phyloP scores from a whole-genome alignment of 2,329 filamentous ascomycete genomes.

The Penicillium nordicum region DNA sequence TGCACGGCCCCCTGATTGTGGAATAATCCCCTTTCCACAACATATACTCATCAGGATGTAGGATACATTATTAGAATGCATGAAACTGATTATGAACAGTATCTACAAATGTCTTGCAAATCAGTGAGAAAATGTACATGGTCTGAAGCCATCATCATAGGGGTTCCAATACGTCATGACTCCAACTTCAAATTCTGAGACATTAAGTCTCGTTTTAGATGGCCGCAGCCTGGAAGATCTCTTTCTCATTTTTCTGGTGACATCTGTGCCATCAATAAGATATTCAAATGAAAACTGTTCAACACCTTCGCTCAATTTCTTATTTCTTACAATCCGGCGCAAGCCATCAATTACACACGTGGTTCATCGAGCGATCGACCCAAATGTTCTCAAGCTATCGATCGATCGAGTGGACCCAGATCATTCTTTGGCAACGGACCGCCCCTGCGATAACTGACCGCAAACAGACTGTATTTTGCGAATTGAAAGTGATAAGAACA shows the following conservation, averaged over 20 bases:
- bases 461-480: not conserved
- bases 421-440: slow-evolving; percentile 2
- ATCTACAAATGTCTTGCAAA: not conserved
- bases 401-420: not conserved
- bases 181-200: not conserved
- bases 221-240: not conserved
- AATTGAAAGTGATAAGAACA: not conserved
- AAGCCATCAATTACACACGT: not conserved
- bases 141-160: not conserved
- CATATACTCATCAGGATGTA: not conserved
- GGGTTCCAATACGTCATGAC: slow-evolving; percentile 15
- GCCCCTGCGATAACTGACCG: not conserved
- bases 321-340: not conserved
- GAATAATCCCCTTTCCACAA: not conserved
- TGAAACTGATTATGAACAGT: not conserved
- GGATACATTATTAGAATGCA: not conserved
- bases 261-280: not conserved
- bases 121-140: not conserved
- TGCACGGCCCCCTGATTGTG: accelerated
- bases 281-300: not conserved
- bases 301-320: not conserved
- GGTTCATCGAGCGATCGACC: not conserved
- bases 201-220: not conserved
- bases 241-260: not conserved
- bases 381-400: not conserved